A percentile compares a stretch with the other conserved stretches of the same genome.
Evolutionary conservation across 2,329 filamentous ascomycete species (phyloP).

Genomic region (Penicillium palitans): DNA sequence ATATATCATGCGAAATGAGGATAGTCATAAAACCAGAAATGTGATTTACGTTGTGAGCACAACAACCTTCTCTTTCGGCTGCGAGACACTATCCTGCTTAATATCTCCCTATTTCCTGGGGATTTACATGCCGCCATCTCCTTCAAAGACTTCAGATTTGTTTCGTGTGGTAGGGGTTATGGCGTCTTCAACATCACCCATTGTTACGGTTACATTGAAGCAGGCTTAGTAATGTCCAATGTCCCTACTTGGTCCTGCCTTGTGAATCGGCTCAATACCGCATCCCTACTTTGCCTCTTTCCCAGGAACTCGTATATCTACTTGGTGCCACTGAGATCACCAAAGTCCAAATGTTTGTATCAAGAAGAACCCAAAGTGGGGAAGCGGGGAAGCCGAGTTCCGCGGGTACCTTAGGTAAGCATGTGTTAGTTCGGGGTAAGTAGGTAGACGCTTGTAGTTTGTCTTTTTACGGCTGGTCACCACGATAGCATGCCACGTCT

Average conservation of each 20-base stretch:
- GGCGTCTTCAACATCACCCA: no score
- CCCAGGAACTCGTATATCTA: neutral
- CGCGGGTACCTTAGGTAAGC: neutral
- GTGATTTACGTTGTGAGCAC: no score
- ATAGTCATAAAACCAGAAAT: no score
- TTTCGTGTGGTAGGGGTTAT: no score
- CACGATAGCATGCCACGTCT: neutral
- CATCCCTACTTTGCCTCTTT: neutral
- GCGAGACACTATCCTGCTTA: neutral
- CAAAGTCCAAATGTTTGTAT: neutral
- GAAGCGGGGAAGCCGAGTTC: conserved; percentile 11
- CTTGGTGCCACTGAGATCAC: neutral
- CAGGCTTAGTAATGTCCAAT: no score
- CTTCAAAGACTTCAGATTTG: no score
- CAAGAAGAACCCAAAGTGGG: neutral
- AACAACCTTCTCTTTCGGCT: neutral
- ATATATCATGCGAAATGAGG: neutral
- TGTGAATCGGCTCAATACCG: no score
- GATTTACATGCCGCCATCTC: no score
- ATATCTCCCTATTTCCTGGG: conserved; percentile 46
- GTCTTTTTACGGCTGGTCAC: neutral
- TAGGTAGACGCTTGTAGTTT: neutral
- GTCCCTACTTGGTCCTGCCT: no score
- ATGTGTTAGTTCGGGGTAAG: neutral
- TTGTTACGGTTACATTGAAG: no score